Percentiles rank a stretch among this genome's conserved stretches.
phyloP scores from a whole-genome alignment of 768 basidiomycete genomes.

The Phlebiopsis flavidoalba region DNA sequence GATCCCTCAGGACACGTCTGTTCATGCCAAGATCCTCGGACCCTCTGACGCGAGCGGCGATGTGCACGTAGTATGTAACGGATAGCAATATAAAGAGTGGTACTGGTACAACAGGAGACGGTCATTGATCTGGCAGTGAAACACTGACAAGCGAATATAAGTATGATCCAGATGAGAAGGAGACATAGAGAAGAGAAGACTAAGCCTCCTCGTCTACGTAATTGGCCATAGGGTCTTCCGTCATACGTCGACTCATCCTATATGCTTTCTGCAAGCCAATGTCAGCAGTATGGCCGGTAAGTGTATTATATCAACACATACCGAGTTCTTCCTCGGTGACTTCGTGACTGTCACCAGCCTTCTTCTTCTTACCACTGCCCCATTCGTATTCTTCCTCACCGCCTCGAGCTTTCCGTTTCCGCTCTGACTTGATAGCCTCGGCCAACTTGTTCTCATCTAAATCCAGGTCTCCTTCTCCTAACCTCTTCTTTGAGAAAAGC shows the following conservation, averaged over 20 bases:
- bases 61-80: no score
- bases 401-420: constrained; percentile 66
- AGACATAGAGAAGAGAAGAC: background rate
- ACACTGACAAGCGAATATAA: no score
- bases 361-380: constrained; percentile 43
- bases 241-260: constrained; percentile 65
- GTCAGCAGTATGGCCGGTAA: background rate
- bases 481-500: constrained; percentile 71
- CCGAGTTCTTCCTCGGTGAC: constrained; percentile 88
- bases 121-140: no score
- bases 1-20: no score
- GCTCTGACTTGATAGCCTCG: constrained; percentile 71
- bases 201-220: constrained; percentile 61
- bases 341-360: constrained; percentile 55
- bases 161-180: no score
- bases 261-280: constrained; percentile 73
- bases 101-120: no score
- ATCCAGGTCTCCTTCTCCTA: constrained; percentile 78
- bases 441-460: constrained; percentile 67
- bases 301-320: constrained; percentile 29
- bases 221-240: constrained; percentile 92
- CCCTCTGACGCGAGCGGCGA: no score
- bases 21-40: no score
- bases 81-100: no score
- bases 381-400: constrained; percentile 43